A percentile compares a stretch with the other conserved stretches of the same genome.
phyloP scores from a whole-genome alignment of 257 asterid genomes.

The Parsonsia alboflavescens region DNA sequence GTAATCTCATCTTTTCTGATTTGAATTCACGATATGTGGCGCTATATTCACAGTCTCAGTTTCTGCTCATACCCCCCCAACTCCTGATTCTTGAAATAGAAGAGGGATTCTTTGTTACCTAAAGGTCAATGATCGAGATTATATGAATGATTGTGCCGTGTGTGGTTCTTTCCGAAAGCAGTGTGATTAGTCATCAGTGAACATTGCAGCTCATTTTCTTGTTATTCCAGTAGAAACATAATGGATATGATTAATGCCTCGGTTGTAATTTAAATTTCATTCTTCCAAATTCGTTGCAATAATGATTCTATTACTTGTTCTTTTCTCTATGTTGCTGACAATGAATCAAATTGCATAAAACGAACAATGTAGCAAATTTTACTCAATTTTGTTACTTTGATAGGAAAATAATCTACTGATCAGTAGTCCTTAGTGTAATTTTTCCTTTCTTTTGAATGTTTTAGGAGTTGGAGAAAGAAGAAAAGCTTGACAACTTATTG shows the following conservation, averaged over 20 bases:
- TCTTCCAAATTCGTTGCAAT: neutral
- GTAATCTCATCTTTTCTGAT: no score
- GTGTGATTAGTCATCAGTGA: neutral
- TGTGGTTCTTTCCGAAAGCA: neutral
- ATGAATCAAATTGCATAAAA: neutral
- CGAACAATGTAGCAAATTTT: neutral
- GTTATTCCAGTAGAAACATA: neutral
- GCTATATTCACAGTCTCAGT: neutral
- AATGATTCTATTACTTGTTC: neutral
- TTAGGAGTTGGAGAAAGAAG: conserved; percentile 34
- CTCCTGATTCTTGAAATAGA: neutral
- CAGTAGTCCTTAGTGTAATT: neutral
- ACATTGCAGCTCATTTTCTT: neutral
- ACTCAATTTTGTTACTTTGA: neutral
- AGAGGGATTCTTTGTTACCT: neutral
- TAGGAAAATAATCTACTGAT: neutral
- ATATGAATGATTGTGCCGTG: neutral
- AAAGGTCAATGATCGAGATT: neutral
- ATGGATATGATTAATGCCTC: neutral
- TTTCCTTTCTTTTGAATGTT: neutral
- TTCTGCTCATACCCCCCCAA: neutral
- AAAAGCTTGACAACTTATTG: conserved; percentile 26
- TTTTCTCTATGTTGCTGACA: neutral
- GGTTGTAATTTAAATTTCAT: neutral
- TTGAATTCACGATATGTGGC: no score